phyloP scores from a whole-genome alignment of 2,329 filamentous ascomycete species.

The Myriangium duriaei region DNA sequence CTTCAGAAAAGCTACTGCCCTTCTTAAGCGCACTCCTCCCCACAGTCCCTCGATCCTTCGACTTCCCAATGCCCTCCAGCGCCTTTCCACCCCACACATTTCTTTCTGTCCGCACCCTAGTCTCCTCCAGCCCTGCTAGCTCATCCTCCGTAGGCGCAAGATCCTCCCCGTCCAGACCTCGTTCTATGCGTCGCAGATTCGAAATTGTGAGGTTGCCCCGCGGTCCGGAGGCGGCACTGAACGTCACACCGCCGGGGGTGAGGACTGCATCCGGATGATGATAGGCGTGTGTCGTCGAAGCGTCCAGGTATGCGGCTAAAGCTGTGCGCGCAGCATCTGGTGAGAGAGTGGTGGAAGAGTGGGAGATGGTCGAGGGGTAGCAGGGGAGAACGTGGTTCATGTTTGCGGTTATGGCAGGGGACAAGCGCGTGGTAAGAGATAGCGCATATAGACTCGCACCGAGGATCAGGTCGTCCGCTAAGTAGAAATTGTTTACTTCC shows the following conservation, averaged over 20 bases:
- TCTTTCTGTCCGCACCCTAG: constrained; percentile 13
- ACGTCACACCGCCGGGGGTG: constrained; percentile 29
- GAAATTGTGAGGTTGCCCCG: constrained; percentile 38
- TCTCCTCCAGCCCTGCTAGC: constrained; percentile 25
- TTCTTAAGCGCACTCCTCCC: constrained; percentile 11
- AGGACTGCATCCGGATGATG: constrained; percentile 38
- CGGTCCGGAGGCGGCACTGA: constrained; percentile 30
- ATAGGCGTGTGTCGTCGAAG: constrained; percentile 29
- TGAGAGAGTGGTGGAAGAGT: constrained; percentile 23
- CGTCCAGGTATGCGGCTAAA: constrained; percentile 29
- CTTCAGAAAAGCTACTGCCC: constrained; percentile 13
- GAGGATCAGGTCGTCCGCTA: too few species aligned
- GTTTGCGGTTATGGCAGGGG: background rate
- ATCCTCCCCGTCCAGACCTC: constrained; percentile 40
- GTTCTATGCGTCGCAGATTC: constrained; percentile 40
- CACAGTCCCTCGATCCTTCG: constrained; percentile 12
- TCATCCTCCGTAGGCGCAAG: constrained; percentile 29
- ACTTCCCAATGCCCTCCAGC: constrained; percentile 13
- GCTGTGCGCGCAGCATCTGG: constrained; percentile 22
- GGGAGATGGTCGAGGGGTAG: constrained; percentile 25
- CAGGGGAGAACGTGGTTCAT: constrained; percentile 13
- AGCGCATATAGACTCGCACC: too few species aligned
- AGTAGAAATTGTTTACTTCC: too few species aligned
- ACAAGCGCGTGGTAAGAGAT: background rate
- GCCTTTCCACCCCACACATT: constrained; percentile 10